phyloP scores from a whole-genome alignment of 179 eudicot genomes.

The Corrigiola litoralis region DNA sequence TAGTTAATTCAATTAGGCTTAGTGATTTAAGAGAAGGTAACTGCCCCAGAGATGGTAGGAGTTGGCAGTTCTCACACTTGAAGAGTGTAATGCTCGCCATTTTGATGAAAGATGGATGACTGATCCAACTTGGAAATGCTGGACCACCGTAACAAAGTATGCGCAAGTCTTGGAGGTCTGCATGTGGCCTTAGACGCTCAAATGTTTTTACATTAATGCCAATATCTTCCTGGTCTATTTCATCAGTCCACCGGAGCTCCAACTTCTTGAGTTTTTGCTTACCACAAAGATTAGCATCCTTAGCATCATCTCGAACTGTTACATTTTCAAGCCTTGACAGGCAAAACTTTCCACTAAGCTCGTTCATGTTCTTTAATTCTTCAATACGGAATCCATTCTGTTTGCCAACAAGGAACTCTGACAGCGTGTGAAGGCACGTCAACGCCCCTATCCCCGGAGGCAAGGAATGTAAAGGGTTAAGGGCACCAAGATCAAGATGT shows the following conservation, averaged over 20 bases:
- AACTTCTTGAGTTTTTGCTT: constrained; percentile 8
- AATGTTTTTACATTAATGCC: not conserved
- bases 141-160: constrained; percentile 13
- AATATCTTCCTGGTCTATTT: not conserved
- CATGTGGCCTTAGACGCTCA: constrained; percentile 1
- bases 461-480: not conserved
- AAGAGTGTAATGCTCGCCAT: constrained; percentile 18
- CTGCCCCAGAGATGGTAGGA: constrained; percentile 17
- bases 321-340: constrained; percentile 3
- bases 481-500: constrained; percentile 14
- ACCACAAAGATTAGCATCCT: not conserved
- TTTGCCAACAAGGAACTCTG: not conserved
- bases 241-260: constrained; percentile 19
- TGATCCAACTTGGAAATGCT: constrained; percentile 18
- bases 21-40: constrained; percentile 17
- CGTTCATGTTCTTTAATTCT: constrained; percentile 1
- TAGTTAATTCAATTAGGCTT: constrained; percentile 9
- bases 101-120: constrained; percentile 2
- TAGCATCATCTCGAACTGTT: not conserved
- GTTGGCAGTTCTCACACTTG: constrained; percentile 10
- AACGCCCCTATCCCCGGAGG: constrained; percentile 15
- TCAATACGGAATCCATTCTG: not conserved
- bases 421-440: constrained; percentile 3
- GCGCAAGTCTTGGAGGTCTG: constrained; percentile 12
- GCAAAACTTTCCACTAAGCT: not conserved